These are phyloP conservation scores for Stagonosporopsis cucurbitacearum DNA, from an alignment of 2,329 filamentous ascomycete species.

Conservation along the genomic window DNA sequence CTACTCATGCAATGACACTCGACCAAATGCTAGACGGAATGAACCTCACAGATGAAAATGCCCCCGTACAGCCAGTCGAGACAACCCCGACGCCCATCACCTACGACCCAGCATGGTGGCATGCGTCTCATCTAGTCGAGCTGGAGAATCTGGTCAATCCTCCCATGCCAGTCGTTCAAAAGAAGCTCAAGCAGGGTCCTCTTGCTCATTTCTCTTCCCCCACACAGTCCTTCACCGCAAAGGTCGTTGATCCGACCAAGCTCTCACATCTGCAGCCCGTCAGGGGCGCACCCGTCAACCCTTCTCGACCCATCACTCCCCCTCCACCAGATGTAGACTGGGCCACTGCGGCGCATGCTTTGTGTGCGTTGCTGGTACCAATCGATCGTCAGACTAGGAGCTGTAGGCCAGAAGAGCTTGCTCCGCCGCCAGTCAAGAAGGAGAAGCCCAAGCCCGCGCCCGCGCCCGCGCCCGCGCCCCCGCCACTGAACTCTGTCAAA, in stretches of 20 bases:
- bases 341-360: slow-evolving; percentile 81
- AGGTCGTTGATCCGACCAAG: slow-evolving; percentile 72
- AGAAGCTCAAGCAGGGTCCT: slow-evolving; percentile 64
- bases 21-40: slow-evolving; percentile 60
- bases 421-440: slow-evolving; percentile 61
- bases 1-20: slow-evolving; percentile 58
- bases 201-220: slow-evolving; percentile 81
- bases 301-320: slow-evolving; percentile 61
- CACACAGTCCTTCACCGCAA: slow-evolving; percentile 85
- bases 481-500: slow-evolving; percentile 38
- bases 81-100: slow-evolving; percentile 26
- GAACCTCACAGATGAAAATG: slow-evolving; percentile 36
- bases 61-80: slow-evolving; percentile 27
- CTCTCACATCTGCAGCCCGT: slow-evolving; percentile 64
- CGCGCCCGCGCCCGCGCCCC: too few species aligned
- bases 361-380: slow-evolving; percentile 84
- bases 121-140: slow-evolving; percentile 39
- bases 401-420: slow-evolving; percentile 78
- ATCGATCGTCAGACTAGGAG: slow-evolving; percentile 75
- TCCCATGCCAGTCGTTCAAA: slow-evolving; percentile 56
- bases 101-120: slow-evolving; percentile 56
- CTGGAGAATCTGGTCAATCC: slow-evolving; percentile 45
- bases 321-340: slow-evolving; percentile 84
- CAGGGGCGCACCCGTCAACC: slow-evolving; percentile 48
- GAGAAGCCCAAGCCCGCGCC: slow-evolving; percentile 56